phyloP scores from a whole-genome alignment of 305 asterid species.

The Solanum aculeatissimum region DNA sequence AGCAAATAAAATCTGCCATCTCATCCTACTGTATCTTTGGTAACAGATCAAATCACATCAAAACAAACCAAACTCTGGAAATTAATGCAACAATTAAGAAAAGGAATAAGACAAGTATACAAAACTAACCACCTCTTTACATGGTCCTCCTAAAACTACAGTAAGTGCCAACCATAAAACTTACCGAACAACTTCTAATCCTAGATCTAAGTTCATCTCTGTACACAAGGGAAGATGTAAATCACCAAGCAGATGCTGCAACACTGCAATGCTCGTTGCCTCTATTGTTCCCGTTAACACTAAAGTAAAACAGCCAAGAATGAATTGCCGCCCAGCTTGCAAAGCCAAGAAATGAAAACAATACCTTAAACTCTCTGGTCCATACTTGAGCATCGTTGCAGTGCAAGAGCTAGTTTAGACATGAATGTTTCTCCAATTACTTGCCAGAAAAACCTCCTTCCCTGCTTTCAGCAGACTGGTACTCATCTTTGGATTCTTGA shows the following conservation, averaged over 20 bases:
- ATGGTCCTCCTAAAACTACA: not conserved
- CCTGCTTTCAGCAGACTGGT: constrained; percentile 7
- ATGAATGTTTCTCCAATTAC: constrained; percentile 13
- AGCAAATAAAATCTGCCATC: not conserved
- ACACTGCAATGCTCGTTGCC: not conserved
- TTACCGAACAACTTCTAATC: not conserved
- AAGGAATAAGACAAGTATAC: not conserved
- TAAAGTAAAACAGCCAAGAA: constrained; percentile 57
- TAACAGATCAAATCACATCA: not conserved
- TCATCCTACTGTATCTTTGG: not conserved
- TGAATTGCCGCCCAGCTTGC: constrained; percentile 69
- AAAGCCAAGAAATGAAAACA: constrained; percentile 23
- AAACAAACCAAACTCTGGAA: not conserved
- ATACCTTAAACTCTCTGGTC: not conserved
- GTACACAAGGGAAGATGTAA: not conserved
- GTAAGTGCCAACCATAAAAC: not conserved
- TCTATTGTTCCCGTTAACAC: not conserved
- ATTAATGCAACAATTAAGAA: not conserved
- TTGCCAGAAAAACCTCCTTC: constrained; percentile 16
- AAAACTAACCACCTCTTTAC: not conserved
- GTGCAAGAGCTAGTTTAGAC: constrained; percentile 16
- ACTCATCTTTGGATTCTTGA: constrained; percentile 20
- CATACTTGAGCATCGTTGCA: constrained; percentile 6
- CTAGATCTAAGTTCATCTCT: not conserved
- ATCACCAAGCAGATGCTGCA: not conserved